phyloP scores from a whole-genome alignment of 2,329 filamentous ascomycete genomes.

The Cladosporium oxysporum region DNA sequence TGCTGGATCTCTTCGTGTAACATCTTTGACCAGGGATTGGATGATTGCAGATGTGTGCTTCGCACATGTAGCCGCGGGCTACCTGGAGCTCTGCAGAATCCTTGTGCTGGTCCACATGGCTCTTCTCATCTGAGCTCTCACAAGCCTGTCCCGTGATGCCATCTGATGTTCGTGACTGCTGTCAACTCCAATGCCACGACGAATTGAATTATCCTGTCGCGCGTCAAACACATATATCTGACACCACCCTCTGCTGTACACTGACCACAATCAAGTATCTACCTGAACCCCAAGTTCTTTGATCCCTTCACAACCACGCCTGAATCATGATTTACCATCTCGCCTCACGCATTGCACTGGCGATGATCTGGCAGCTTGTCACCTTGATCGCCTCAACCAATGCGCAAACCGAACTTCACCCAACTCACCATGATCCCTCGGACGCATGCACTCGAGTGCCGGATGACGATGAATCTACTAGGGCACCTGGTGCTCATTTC shows the following conservation, averaged over 20 bases:
- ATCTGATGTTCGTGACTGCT: not conserved
- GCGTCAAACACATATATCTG: not conserved
- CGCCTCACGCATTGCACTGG: not conserved
- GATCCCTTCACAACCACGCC: not conserved
- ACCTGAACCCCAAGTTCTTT: not conserved
- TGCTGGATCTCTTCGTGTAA: not conserved
- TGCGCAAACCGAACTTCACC: not conserved
- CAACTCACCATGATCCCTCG: not conserved
- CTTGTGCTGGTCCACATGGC: not conserved
- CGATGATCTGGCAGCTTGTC: not conserved
- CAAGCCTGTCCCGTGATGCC: not conserved
- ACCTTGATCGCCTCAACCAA: not conserved
- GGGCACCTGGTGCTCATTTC: not conserved
- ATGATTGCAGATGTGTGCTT: not conserved
- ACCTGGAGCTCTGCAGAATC: not conserved
- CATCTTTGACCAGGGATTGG: too few relatives aligned
- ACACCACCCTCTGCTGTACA: not conserved
- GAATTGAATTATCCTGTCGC: not conserved
- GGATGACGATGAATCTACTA: not conserved
- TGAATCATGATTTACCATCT: not conserved
- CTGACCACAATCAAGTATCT: not conserved
- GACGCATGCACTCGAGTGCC: not conserved
- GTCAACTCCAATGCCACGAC: not conserved
- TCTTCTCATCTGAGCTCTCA: not conserved
- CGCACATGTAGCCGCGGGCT: not conserved